phyloP scores from a whole-genome alignment of 2,329 filamentous ascomycete genomes.

The Trichoderma hamatum region DNA sequence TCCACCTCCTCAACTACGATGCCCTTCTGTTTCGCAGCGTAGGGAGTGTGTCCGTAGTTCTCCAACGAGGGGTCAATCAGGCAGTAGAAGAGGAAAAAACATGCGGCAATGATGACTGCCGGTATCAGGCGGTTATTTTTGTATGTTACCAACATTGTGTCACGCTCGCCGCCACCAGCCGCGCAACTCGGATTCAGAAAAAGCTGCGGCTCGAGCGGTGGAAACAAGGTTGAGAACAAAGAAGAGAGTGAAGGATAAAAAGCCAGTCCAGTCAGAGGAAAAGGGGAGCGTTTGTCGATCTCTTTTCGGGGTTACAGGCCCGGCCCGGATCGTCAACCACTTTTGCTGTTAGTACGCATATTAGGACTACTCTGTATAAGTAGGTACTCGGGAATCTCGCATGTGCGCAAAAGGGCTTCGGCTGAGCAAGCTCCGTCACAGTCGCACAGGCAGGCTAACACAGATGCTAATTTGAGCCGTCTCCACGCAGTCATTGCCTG shows the following conservation, averaged over 20 bases:
- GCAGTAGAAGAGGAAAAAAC: conserved; percentile 29
- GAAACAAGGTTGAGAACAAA: not conserved
- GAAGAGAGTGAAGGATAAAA: not conserved
- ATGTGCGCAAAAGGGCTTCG: conserved; percentile 6
- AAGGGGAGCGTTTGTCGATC: conserved; percentile 1
- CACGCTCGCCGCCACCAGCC: not conserved
- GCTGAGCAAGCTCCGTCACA: not conserved
- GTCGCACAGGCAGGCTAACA: not conserved
- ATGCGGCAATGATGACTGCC: conserved; percentile 31
- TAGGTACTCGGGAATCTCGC: not conserved
- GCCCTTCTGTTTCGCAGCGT: conserved; percentile 2
- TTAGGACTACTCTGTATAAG: not conserved
- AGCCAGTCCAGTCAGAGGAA: not conserved
- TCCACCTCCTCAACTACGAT: conserved; percentile 11
- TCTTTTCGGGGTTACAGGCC: not conserved
- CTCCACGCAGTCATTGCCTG: not conserved
- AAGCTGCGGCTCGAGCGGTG: not conserved
- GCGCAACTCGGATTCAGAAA: not conserved
- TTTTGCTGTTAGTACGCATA: not conserved
- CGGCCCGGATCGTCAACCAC: conserved; percentile 17
- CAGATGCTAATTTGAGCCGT: not conserved
- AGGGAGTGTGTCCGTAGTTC: conserved; percentile 21
- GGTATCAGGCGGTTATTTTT: conserved; percentile 34
- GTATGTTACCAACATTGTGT: conserved; percentile 32
- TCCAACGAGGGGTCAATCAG: conserved; percentile 31